phyloP scores from a whole-genome alignment of 2,329 filamentous ascomycete species.

The Diaporthe caulivora region DNA sequence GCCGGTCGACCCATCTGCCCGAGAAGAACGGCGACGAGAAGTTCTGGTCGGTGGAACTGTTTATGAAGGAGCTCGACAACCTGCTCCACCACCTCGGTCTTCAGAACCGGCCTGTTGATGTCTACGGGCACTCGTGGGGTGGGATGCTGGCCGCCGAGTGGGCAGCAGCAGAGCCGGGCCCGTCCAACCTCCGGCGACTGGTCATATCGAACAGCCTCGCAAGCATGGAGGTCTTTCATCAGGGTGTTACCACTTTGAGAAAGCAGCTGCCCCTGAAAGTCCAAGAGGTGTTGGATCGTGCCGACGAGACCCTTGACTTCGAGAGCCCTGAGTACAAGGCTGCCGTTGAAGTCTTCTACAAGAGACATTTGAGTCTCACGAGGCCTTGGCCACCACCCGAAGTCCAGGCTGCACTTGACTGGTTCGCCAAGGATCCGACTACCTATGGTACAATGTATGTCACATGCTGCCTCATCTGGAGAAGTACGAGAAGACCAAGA shows the following conservation, averaged over 20 bases:
- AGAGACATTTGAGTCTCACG: conserved; percentile 45
- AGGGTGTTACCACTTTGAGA: conserved; percentile 35
- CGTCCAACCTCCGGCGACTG: conserved; percentile 44
- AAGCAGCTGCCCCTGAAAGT: conserved; percentile 43
- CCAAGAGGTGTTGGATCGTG: conserved; percentile 43
- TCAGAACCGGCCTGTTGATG: conserved; percentile 37
- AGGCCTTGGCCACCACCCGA: conserved; percentile 50
- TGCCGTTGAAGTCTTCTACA: conserved; percentile 49
- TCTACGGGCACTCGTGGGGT: conserved; percentile 38
- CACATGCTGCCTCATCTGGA: conserved; percentile 39
- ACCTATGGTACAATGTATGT: conserved; percentile 50
- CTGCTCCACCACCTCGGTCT: conserved; percentile 41
- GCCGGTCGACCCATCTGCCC: conserved; percentile 59
- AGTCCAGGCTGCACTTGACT: conserved; percentile 46
- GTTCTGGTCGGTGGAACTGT: conserved; percentile 45
- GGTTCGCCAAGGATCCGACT: conserved; percentile 49
- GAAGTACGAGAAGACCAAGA: neutral
- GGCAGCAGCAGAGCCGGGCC: conserved; percentile 16
- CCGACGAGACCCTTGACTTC: conserved; percentile 46
- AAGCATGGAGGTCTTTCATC: conserved; percentile 46
- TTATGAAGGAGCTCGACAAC: conserved; percentile 44
- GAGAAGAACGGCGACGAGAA: conserved; percentile 50
- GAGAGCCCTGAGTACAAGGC: conserved; percentile 47
- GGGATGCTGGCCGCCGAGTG: conserved; percentile 36
- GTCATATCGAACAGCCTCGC: conserved; percentile 48